phyloP scores from a whole-genome alignment of 169 alveolate species.

The Plasmodium gallinaceum region DNA sequence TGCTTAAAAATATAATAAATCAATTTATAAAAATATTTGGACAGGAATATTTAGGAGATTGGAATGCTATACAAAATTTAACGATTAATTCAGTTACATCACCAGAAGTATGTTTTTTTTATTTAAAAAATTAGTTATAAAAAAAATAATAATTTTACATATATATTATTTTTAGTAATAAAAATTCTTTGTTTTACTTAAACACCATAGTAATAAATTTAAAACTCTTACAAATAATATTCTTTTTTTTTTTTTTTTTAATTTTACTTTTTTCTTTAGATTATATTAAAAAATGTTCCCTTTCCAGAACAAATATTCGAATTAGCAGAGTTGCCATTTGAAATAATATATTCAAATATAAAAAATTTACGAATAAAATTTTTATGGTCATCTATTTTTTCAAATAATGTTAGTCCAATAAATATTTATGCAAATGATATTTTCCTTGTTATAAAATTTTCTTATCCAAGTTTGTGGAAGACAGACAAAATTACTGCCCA shows the following conservation, averaged over 20 bases:
- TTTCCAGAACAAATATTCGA: conserved; percentile 87
- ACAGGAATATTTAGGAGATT: conserved; percentile 84
- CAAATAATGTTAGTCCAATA: conserved; percentile 76
- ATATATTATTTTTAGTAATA: no score
- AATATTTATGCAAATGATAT: conserved; percentile 80
- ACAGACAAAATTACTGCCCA: conserved; percentile 39
- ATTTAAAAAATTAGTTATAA: no score
- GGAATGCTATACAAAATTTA: conserved; percentile 85
- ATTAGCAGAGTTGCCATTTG: conserved; percentile 88
- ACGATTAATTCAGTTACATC: conserved; percentile 83
- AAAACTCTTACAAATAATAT: background rate
- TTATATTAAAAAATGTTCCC: conserved; percentile 85
- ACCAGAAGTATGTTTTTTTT: conserved; percentile 74
- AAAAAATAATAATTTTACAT: no score
- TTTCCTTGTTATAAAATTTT: conserved; percentile 79
- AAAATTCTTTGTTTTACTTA: no score
- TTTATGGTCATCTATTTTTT: conserved; percentile 83
- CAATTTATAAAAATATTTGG: conserved; percentile 84
- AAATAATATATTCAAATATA: conserved; percentile 85
- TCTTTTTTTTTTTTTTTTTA: background rate
- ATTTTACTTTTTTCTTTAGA: conserved; percentile 37
- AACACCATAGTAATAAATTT: no score
- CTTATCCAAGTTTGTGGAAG: conserved; percentile 83
- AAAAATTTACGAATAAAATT: conserved; percentile 83
- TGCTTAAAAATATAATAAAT: conserved; percentile 80